phyloP scores from a whole-genome alignment of 345 rosid species.

The Camelina sativa region DNA sequence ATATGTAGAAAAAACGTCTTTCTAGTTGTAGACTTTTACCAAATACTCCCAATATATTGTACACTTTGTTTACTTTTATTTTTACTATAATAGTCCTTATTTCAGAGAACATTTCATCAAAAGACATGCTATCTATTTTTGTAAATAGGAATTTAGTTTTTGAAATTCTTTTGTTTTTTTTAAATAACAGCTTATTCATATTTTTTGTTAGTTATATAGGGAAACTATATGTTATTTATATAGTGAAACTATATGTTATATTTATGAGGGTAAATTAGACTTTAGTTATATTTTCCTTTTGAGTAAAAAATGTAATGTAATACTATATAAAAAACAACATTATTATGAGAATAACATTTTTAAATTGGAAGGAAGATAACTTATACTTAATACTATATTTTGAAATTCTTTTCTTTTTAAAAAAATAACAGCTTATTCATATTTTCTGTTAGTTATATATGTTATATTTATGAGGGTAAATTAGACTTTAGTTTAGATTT shows the following conservation, averaged over 20 bases:
- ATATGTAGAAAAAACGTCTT: not conserved
- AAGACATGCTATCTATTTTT: not conserved
- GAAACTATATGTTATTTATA: no score
- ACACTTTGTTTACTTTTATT: not conserved
- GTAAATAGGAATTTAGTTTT: not conserved
- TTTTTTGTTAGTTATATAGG: not conserved
- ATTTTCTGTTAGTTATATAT: not conserved
- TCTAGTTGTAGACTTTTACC: slow-evolving; percentile 1
- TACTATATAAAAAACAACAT: no score
- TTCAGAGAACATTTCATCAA: no score
- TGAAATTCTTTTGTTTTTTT: not conserved
- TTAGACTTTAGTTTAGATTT: not conserved
- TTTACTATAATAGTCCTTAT: not conserved
- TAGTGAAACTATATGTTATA: not conserved
- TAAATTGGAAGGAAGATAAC: no score
- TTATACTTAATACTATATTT: no score
- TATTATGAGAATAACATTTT: no score
- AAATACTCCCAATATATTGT: not conserved
- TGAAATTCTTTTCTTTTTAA: not conserved
- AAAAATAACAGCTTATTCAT: not conserved
- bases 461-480: not conserved
- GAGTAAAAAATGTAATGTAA: no score
- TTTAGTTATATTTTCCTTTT: no score
- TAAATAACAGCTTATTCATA: not conserved
- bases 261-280: no score